Base-by-base conservation (phyloP, 805 yeast species). In the Saccharomycopsis sp. region DNA sequence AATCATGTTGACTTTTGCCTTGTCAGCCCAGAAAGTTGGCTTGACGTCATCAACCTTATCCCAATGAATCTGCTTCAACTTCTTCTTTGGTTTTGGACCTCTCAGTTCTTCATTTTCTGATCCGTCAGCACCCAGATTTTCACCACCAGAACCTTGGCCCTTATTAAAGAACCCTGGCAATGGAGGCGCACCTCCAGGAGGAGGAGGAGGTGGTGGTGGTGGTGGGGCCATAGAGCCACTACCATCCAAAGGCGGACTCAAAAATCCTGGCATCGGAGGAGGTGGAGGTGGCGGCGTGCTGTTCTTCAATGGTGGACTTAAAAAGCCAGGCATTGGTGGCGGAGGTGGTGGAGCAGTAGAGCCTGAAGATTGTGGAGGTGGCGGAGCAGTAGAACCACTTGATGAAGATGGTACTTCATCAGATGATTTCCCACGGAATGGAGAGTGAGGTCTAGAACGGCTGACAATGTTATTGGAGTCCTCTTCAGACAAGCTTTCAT, bases 31-130 rank as follows among this genome's bases (percentile, higher is more conserved):
- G 50, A 82, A 68, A 0, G 92, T 78, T 31, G 71, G 65, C 13
- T 66, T 62, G 12, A 77, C 63, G 36, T 65, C 58, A 10, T 77
- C 82, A 34, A 82, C 62, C 53, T 75, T 80, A 48, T 82, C 92
- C 94, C 92, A 82, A 52, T 82, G 94, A 48, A 82, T 71, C 52
- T 82, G 94, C 53, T 80, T 82, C 61, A 82, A 60, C 57, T 75
- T 77, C 46, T 65, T 68, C 56, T 67, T 68, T 15, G 78, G 75
- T 49, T 75, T 61, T 25, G 77, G 76, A n/a, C n/a, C n/a, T n/a
- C n/a, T n/a, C n/a, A n/a, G n/a, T n/a, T n/a, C n/a, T n/a, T n/a
- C n/a, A n/a, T n/a, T n/a, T n/a, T n/a, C n/a, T n/a, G n/a, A n/a
- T n/a, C n/a, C n/a, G n/a, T n/a, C n/a, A n/a, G n/a, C n/a, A n/a